phyloP scores from a whole-genome alignment of 495 filamentous ascomycete genomes.

The Penicillium mononematosum region DNA sequence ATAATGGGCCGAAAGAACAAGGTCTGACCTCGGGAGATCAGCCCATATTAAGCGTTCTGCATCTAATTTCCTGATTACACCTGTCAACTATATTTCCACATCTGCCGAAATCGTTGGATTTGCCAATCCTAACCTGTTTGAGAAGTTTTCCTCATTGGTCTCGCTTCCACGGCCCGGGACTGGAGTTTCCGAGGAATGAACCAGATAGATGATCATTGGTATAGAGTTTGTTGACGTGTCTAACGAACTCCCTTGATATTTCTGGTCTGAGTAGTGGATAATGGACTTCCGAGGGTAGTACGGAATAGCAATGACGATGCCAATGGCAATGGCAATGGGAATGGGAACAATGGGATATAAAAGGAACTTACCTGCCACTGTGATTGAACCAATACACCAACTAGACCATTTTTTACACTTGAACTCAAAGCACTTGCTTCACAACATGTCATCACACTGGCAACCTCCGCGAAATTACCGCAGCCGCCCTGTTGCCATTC shows the following conservation, averaged over 20 bases:
- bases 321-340: background rate
- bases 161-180: background rate
- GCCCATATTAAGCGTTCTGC: background rate
- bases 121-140: background rate
- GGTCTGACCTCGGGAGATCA: background rate
- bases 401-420: background rate
- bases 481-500: constrained; percentile 40
- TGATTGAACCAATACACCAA: background rate
- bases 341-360: background rate
- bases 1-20: background rate
- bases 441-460: constrained; percentile 22
- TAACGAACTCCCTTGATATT: background rate
- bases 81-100: background rate
- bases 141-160: background rate
- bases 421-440: background rate
- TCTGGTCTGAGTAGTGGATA: background rate
- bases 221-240: background rate
- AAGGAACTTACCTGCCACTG: background rate
- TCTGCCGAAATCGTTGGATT: background rate
- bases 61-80: background rate
- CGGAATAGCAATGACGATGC: background rate
- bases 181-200: background rate
- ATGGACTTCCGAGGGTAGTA: background rate
- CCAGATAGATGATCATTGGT: background rate
- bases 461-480: constrained; percentile 34